Evolutionary conservation across 768 basidiomycete species (phyloP), one percentile per base, ranked within the genome.

Genomic region (Lactifluus subvellereus): DNA sequence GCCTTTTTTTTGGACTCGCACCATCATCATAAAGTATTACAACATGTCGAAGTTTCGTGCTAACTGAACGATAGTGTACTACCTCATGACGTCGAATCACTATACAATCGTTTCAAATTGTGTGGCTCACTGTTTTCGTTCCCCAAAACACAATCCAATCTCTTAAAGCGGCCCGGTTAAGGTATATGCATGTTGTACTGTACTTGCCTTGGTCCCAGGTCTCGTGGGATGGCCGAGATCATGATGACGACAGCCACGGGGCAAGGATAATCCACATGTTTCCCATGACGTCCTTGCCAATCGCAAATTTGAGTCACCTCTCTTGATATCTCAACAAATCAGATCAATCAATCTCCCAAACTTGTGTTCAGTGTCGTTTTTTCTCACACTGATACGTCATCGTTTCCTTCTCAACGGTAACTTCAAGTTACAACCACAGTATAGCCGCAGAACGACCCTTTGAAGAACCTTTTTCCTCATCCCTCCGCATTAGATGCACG

Each of bases 1-100:
- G 18, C 35, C 35, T 37, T 53, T 30, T 54, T 30, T 54, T 50
- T 64, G 58, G 48, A 55, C 62, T 14, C 11, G 53, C 58, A 55
- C 38, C 32, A 64, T 64, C 50, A 64, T 45, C 53, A 60, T 64
- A 64, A 60, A 60, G 54, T 60, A 60, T 51, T 60, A 54, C 62
- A 59, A 42, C 58, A 60, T 59, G 20, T 48, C 62, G 35, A 64
- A 30, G 38, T 59, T 27, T 51, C 37, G 40, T 60, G 48, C 62
- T 64, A 55, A 27, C 27, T 27, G 27, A 27, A 64, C 62, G 54
- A 48, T 60, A 55, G 58, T 64, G 62, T 64, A 64, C 58, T 22
- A 60, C 38, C 40, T 59, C 50, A 58, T 14, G 32, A 64, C 32
- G 58, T 54, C 53, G 53, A 55, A 56, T 60, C 20, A 64, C 48